Evolutionary conservation across 371 early-diverging fungal species (phyloP), one percentile per base, ranked within the genome.

Genomic region (Rhizopus sp.): DNA sequence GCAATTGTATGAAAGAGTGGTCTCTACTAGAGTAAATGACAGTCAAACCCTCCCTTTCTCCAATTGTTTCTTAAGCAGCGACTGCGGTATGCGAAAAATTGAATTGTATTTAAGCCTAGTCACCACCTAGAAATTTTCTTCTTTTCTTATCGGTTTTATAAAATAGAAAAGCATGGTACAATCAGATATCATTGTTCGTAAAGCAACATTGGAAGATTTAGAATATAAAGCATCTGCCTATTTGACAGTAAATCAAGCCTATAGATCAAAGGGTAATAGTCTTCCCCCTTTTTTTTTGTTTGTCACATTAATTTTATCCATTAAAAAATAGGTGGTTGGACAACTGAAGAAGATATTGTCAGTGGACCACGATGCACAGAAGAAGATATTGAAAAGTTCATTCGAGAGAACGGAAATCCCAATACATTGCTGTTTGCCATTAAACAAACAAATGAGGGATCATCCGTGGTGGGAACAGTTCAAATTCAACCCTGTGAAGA

Each of bases 271-370:
- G 51, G 66, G 64, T 63, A 50, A 15, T 6, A 29, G n/a, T n/a
- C n/a, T n/a, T n/a, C 47, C 31, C 39, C 5, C 7, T 5, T 48
- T 30, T n/a, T n/a, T n/a, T n/a, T 6, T n/a, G 9, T 2, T n/a
- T n/a, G 10, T 6, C 10, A 41, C 10, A 41, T 37, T 37, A 37
- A 4, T 37, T 5, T 10, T 5, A 7, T 37, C 13, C 10, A 33
- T 8, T 6, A 16, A 13, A 17, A 23, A 45, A 39, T 38, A 66
- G 77, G 73, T 30, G 75, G 78, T 52, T 78, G 78, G 78, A 78
- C 78, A 17, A 72, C 69, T 1, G 78, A 78, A 49, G 57, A 61
- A 30, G 60, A 69, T 35, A 51, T 70, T 35, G 73, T 78, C 10
- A 41, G 38, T 23, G 78, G 78, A 15, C 51, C 59, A 17, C 64